Evolutionary conservation across 257 asterid species (phyloP).

Genomic region (Voacanga thouarsii): DNA sequence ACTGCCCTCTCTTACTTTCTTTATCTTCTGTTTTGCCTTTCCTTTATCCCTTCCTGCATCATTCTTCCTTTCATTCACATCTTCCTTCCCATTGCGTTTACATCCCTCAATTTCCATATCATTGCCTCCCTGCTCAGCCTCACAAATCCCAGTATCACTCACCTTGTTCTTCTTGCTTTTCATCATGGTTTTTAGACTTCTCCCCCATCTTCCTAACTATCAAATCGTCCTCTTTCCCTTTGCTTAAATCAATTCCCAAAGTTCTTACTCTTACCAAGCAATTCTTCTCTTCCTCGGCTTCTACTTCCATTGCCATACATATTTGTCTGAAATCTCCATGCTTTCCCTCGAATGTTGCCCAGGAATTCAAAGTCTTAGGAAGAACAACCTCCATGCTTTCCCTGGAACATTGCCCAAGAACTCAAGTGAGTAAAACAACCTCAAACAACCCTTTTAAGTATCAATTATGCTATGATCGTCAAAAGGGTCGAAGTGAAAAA

Average conservation of each 20-base stretch:
- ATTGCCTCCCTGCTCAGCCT: neutral
- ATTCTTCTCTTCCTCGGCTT: no score
- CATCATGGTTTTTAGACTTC: conserved; percentile 9
- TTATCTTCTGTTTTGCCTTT: neutral
- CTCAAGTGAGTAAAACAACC: no score
- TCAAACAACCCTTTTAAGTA: no score
- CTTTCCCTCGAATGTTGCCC: no score
- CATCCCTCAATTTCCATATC: neutral
- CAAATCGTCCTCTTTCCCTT: neutral
- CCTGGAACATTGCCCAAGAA: no score
- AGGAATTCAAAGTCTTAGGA: no score
- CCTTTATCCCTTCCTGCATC: neutral
- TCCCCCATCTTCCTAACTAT: neutral
- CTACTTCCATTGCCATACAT: no score
- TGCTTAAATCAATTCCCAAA: neutral
- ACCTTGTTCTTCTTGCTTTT: conserved; percentile 5
- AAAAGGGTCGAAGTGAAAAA: no score
- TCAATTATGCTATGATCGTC: no score
- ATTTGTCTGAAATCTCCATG: no score
- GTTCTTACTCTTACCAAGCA: no score
- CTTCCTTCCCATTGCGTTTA: neutral
- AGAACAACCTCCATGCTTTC: no score
- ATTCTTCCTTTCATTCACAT: neutral
- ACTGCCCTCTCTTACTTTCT: neutral
- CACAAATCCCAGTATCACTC: neutral